Base-by-base conservation (phyloP, 2,329 filamentous ascomycete species). In the Ploettnerulaceae sp. region DNA sequence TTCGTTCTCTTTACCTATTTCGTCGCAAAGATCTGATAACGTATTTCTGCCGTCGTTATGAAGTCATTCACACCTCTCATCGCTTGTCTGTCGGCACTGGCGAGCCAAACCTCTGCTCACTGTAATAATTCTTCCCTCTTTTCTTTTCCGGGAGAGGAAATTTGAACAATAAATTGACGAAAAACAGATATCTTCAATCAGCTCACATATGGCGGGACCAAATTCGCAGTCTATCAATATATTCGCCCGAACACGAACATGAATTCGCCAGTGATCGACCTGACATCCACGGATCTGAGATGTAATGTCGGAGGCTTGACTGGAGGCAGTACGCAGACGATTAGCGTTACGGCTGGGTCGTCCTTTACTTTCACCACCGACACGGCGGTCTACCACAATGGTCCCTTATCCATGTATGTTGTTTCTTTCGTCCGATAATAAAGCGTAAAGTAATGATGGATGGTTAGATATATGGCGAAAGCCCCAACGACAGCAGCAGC, bases 281-380 rank as follows among this genome's bases (percentile, higher is more conserved):
- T 58, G 18, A 51, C 46, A 7, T 56, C 52, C 7, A 57, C 40
- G 29, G 57, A 59, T 48, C 34, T 59, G 36, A 48, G 71, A 38
- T 75, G 71, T 61, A 74, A 75, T 60, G 64, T 66, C 6, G 58
- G 58, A 46, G 66, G 67, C 2, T 35, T 36, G 4, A 48, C 35
- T 0, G 50, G 57, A 15, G 48, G 29, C 12, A 45, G 44, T 21
- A 56, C 59, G 4, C 24, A 51, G 3, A 58, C 57, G 1, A 62
- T 60, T 11, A 57, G 61, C 3, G 62, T 64, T 11, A 58, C 60
- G 20, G 60, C 58, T 35, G 70, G 69, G 14, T 64, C 69, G 57
- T 68, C 70, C 5, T 66, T 73, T 55, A 60, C 63, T 2, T 72
- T 75, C 49, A 69, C 69, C 46, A 67, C 72, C 3, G 74, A 73